These are phyloP conservation scores for Babesia bovis DNA, from an alignment of 169 alveolate genomes.

Conservation along the genomic window DNA sequence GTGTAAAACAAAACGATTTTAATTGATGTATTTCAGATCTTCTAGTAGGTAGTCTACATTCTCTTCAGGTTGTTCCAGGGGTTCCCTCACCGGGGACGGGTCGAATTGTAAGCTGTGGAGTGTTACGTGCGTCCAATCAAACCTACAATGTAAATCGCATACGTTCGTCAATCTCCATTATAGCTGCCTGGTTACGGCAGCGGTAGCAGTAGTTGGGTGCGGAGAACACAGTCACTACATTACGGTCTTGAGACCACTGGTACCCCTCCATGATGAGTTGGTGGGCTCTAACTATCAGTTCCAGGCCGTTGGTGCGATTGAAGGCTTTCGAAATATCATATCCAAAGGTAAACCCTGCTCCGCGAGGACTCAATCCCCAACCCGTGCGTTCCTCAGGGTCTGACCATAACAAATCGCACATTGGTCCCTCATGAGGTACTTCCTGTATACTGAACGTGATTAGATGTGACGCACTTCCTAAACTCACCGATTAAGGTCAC, in stretches of 20 bases:
- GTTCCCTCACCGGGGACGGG: conserved; percentile 65
- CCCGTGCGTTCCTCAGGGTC: conserved; percentile 91
- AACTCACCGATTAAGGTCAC: conserved; percentile 74
- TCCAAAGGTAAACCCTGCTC: conserved; percentile 98
- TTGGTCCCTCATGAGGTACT: conserved; percentile 98
- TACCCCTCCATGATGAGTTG: conserved; percentile 94
- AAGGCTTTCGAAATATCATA: conserved; percentile 90
- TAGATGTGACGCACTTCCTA: background rate
- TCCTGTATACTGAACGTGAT: conserved; percentile 73
- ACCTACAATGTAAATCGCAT: conserved; percentile 73
- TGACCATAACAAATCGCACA: conserved; percentile 98
- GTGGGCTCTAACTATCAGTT: conserved; percentile 95
- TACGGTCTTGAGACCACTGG: conserved; percentile 87
- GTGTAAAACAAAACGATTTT: background rate
- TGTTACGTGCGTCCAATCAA: background rate
- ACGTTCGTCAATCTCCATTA: conserved; percentile 94
- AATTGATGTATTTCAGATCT: conserved; percentile 52
- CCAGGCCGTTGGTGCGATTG: conserved; percentile 88
- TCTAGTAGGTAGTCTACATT: conserved; percentile 54
- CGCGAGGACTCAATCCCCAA: conserved; percentile 95
- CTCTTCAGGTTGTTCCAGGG: conserved; percentile 29
- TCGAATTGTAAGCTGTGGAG: conserved; percentile 60
- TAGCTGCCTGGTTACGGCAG: conserved; percentile 93
- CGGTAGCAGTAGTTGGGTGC: conserved; percentile 96
- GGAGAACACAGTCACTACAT: conserved; percentile 92